Percentiles rank a stretch among this genome's conserved stretches.
Conservation (phyloP, 2,329 filamentous ascomycete species). For the Ophioceras dolichostomum region DNA sequence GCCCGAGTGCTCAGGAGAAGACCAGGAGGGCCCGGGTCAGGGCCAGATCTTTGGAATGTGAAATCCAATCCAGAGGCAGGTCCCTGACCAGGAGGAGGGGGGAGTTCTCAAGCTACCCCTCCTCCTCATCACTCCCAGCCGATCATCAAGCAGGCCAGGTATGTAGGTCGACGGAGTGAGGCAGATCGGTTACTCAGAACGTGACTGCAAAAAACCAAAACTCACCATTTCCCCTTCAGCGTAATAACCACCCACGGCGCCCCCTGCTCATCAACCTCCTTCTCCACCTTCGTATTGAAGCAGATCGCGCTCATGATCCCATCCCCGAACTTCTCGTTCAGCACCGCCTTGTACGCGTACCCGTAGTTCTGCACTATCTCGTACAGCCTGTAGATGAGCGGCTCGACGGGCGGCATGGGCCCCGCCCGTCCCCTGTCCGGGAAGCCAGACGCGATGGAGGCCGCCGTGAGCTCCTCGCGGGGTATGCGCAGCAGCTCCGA, state of each 20-base stretch:
- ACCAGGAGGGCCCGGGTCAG: too few relatives aligned
- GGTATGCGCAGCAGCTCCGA: constrained; percentile 41
- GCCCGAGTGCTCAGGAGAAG: too few relatives aligned
- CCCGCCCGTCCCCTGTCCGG: constrained; percentile 70
- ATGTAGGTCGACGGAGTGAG: too few relatives aligned
- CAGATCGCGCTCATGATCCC: constrained; percentile 96
- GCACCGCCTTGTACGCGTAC: constrained; percentile 85
- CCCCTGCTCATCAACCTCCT: constrained; percentile 79
- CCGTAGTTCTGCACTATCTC: constrained; percentile 97
- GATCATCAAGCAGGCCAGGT: too few relatives aligned
- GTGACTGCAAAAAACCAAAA: too few relatives aligned
- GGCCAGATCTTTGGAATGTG: too few relatives aligned
- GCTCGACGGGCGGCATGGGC: constrained; percentile 76
- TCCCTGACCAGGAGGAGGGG: too few relatives aligned
- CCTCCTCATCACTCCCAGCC: too few relatives aligned
- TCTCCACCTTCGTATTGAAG: constrained; percentile 84
- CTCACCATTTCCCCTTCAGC: constrained; percentile 71
- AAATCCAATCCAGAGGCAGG: too few relatives aligned
- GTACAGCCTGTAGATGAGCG: constrained; percentile 79
- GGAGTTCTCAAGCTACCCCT: too few relatives aligned
- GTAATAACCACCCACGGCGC: constrained; percentile 77
- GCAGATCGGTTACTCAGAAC: background rate
- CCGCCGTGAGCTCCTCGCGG: constrained; percentile 39
- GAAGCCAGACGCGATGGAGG: constrained; percentile 52
- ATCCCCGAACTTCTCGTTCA: constrained; percentile 91